A percentile compares a stretch with the other conserved stretches of the same genome.
Conservation (phyloP, 148 eudicot genomes). For the Fagopyrum esculentum region DNA sequence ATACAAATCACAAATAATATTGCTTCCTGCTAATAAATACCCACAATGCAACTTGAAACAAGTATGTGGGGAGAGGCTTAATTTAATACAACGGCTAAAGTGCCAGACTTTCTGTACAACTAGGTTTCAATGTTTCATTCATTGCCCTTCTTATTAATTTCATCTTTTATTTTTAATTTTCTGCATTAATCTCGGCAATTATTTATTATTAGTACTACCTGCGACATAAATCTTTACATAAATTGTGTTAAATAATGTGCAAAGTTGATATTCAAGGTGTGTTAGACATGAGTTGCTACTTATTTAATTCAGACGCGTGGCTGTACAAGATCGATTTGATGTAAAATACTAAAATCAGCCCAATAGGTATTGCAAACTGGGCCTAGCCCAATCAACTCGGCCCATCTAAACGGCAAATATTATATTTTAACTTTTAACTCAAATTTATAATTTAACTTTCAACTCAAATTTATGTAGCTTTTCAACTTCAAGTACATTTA, state of each 20-base stretch:
- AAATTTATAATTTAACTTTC: too few relatives aligned
- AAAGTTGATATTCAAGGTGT: background rate
- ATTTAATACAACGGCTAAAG: background rate
- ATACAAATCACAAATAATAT: background rate
- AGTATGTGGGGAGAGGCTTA: background rate
- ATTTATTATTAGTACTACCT: background rate
- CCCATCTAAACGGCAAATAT: too few relatives aligned
- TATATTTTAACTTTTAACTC: too few relatives aligned
- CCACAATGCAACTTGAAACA: background rate
- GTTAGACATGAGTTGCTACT: background rate
- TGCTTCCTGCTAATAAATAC: conserved; percentile 2
- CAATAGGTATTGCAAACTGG: background rate
- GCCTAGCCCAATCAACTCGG: background rate
- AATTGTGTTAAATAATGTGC: background rate
- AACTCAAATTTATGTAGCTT: too few relatives aligned
- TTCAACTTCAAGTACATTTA: too few relatives aligned
- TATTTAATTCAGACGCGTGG: background rate
- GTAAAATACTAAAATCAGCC: background rate
- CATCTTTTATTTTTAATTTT: background rate
- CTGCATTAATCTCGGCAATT: background rate
- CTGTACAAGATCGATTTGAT: background rate
- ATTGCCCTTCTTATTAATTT: background rate
- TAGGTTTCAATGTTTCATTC: conserved; percentile 2
- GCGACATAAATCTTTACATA: background rate
- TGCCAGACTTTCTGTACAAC: background rate